Evolutionary conservation across 257 asterid genomes (phyloP).

Genomic region (Solanum infundibuliforme): DNA sequence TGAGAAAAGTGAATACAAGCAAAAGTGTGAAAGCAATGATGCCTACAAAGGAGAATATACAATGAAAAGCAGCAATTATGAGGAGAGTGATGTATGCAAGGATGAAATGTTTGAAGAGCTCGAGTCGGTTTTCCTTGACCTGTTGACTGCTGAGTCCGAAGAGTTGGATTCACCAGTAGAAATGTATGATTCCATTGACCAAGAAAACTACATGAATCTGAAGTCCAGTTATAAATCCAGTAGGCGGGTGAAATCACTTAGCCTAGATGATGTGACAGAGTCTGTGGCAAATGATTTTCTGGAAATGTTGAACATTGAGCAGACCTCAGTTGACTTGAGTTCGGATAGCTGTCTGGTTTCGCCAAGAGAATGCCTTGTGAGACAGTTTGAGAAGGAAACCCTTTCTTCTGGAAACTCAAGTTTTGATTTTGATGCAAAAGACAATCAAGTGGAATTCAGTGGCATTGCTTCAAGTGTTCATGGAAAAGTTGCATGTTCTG

Average conservation of each 20-base stretch:
- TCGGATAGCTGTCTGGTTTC: conserved; percentile 24
- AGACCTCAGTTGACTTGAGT: conserved; percentile 18
- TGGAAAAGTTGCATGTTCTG: conserved; percentile 19
- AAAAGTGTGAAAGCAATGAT: conserved; percentile 17
- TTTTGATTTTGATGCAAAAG: conserved; percentile 21
- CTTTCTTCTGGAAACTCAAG: conserved; percentile 10
- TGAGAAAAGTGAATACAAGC: conserved; percentile 17
- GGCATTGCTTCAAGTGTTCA: conserved; percentile 11
- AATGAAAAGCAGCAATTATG: conserved; percentile 7
- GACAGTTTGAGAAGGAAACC: conserved; percentile 28
- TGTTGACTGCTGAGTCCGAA: conserved; percentile 13
- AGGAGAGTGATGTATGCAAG: neutral
- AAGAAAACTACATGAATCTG: conserved; percentile 13
- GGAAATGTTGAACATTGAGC: conserved; percentile 41
- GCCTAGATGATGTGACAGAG: conserved; percentile 53
- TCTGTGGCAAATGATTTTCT: conserved; percentile 76
- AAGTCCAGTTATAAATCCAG: conserved; percentile 14
- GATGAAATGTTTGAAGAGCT: conserved; percentile 25
- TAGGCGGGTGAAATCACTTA: conserved; percentile 35
- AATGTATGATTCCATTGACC: conserved; percentile 16
- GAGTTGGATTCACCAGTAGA: conserved; percentile 17
- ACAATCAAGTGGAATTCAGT: conserved; percentile 15
- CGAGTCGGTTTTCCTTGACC: conserved; percentile 11
- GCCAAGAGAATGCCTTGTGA: conserved; percentile 27
- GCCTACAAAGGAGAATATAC: conserved; percentile 8